phyloP scores from a whole-genome alignment of 2,329 filamentous ascomycete species.

The Talaromyces piceae region DNA sequence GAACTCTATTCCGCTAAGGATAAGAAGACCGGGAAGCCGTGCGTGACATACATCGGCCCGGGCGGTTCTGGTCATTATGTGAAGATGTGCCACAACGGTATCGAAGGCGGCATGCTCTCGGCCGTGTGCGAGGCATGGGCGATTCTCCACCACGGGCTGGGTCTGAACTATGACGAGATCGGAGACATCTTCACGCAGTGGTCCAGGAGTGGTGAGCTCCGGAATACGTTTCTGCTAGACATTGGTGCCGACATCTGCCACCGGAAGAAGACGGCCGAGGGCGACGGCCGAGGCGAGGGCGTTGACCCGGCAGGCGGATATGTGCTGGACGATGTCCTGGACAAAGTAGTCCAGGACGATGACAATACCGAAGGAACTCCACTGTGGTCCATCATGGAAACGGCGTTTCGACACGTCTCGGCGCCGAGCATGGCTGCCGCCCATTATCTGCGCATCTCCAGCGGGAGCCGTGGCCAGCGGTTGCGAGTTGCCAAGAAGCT shows the following conservation, averaged over 20 bases:
- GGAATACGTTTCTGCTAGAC: conserved; percentile 54
- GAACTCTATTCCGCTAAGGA: conserved; percentile 57
- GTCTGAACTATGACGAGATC: conserved; percentile 54
- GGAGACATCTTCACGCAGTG: conserved; percentile 53
- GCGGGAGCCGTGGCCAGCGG: conserved; percentile 53
- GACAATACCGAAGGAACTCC: conserved; percentile 61
- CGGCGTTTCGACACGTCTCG: conserved; percentile 54
- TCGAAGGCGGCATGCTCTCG: conserved; percentile 64
- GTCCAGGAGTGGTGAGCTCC: conserved; percentile 53
- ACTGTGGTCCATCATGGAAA: conserved; percentile 58
- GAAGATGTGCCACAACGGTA: conserved; percentile 70
- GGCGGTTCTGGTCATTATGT: conserved; percentile 63
- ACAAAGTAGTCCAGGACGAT: conserved; percentile 65
- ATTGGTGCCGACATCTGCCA: conserved; percentile 57
- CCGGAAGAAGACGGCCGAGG: conserved; percentile 38
- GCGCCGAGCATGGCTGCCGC: conserved; percentile 57
- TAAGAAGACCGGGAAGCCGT: conserved; percentile 47
- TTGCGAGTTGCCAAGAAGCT: conserved; percentile 45
- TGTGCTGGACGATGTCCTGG: conserved; percentile 55
- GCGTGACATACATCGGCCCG: conserved; percentile 53
- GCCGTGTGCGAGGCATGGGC: conserved; percentile 59
- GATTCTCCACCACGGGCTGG: conserved; percentile 53
- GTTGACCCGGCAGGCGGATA: conserved; percentile 33
- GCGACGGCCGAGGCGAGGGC: conserved; percentile 28
- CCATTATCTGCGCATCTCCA: conserved; percentile 58